Conservation (phyloP, 1,139 yeast genomes). For the Geotrichum australiense region DNA sequence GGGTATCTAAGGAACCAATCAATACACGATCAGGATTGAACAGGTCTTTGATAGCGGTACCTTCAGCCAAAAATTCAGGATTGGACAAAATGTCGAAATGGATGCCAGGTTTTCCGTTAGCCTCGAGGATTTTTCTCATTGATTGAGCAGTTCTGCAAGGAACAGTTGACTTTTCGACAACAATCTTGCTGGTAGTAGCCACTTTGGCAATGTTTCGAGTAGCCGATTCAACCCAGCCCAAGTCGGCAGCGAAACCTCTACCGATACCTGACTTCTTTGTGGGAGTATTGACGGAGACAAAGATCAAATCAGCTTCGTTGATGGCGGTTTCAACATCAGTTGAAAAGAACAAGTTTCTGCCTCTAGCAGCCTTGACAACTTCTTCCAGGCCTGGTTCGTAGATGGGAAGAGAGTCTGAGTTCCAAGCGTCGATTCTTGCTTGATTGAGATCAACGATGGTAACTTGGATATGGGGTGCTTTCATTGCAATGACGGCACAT, state of each 20-base stretch:
- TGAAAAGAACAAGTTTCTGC: slow-evolving; percentile 28
- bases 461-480: slow-evolving; percentile 26
- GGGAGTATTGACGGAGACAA: slow-evolving; percentile 31
- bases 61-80: slow-evolving; percentile 28
- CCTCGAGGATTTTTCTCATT: slow-evolving; percentile 28
- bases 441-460: slow-evolving; percentile 29
- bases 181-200: slow-evolving; percentile 27
- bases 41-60: slow-evolving; percentile 28
- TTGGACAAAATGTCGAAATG: slow-evolving; percentile 27
- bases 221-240: slow-evolving; percentile 27
- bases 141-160: slow-evolving; percentile 29
- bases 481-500: slow-evolving; percentile 26
- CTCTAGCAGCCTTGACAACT: slow-evolving; percentile 26
- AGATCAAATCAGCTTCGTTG: slow-evolving; percentile 28
- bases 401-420: slow-evolving; percentile 27
- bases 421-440: slow-evolving; percentile 30
- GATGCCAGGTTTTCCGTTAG: slow-evolving; percentile 28
- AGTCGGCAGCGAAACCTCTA: slow-evolving; percentile 29
- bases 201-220: slow-evolving; percentile 29
- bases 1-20: slow-evolving; percentile 27
- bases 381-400: slow-evolving; percentile 30
- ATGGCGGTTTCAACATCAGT: slow-evolving; percentile 28
- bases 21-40: slow-evolving; percentile 28
- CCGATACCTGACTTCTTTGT: slow-evolving; percentile 30
- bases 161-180: slow-evolving; percentile 30